phyloP scores from a whole-genome alignment of 2,329 filamentous ascomycete species.

The Cephalotrichum gorgonifer region DNA sequence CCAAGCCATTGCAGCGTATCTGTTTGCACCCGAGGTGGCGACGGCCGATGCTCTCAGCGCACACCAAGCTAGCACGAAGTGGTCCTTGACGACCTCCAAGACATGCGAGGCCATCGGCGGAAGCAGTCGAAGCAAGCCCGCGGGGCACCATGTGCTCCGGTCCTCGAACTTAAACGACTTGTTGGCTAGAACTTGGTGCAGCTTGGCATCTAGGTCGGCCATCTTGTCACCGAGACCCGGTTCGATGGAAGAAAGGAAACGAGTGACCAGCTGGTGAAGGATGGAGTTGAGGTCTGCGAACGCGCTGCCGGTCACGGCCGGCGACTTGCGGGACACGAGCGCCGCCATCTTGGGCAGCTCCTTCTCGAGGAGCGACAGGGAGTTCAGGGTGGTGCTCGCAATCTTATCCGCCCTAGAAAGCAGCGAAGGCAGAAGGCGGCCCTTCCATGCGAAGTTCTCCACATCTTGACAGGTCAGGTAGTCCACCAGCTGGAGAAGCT shows the following conservation, averaged over 20 bases:
- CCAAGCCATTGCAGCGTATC: slow-evolving; percentile 50
- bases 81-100: slow-evolving; percentile 20
- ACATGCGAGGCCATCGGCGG: slow-evolving; percentile 3
- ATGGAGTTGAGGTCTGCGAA: slow-evolving; percentile 35
- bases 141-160: not conserved
- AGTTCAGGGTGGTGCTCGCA: slow-evolving; percentile 43
- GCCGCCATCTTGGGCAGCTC: slow-evolving; percentile 53
- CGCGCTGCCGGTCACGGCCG: slow-evolving; percentile 38
- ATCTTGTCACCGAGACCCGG: not conserved
- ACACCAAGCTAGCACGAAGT: slow-evolving; percentile 35
- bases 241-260: slow-evolving; percentile 3
- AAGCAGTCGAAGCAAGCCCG: not conserved
- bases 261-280: slow-evolving; percentile 33
- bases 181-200: not conserved
- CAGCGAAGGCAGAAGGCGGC: slow-evolving; percentile 31
- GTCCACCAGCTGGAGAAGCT: slow-evolving; percentile 35
- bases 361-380: slow-evolving; percentile 51
- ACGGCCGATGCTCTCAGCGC: slow-evolving; percentile 28
- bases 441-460: slow-evolving; percentile 26
- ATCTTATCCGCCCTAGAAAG: slow-evolving; percentile 44
- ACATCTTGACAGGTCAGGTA: slow-evolving; percentile 28
- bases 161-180: slow-evolving; percentile 2
- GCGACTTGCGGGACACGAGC: slow-evolving; percentile 38
- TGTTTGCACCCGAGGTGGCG: slow-evolving; percentile 13
- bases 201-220: not conserved